These are phyloP conservation scores for Paraphoma sp. DNA, from an alignment of 2,329 filamentous ascomycete genomes.

Conservation along the genomic window DNA sequence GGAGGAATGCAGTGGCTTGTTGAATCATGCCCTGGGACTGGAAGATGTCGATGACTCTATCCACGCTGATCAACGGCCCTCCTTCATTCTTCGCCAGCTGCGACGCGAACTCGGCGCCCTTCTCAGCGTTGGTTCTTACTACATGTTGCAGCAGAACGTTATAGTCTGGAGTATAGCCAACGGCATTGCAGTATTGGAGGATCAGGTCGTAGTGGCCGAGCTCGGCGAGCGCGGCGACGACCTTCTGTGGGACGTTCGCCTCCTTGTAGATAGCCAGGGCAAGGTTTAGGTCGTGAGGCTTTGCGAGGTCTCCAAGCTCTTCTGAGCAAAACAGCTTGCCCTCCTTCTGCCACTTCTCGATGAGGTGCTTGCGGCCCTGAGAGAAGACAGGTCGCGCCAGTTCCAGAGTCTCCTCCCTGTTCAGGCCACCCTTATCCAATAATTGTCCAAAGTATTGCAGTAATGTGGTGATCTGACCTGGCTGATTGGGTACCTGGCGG, in stretches of 20 bases:
- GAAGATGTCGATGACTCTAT: constrained; percentile 97
- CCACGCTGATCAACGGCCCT: constrained; percentile 86
- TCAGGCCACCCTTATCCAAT: constrained; percentile 91
- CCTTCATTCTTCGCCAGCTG: constrained; percentile 87
- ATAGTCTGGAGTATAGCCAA: constrained; percentile 93
- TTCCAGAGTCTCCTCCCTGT: constrained; percentile 92
- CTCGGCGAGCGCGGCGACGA: constrained; percentile 93
- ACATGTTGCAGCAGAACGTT: constrained; percentile 84
- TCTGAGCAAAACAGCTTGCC: constrained; percentile 96
- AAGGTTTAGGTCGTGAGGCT: constrained; percentile 85
- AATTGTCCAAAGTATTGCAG: constrained; percentile 98
- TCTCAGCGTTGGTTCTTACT: constrained; percentile 87
- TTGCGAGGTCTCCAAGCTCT: constrained; percentile 92
- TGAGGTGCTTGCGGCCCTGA: constrained; percentile 91
- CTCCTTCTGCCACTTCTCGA: constrained; percentile 98
- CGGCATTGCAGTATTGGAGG: constrained; percentile 83
- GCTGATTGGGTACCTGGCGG: constrained; percentile 81
- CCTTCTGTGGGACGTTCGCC: constrained; percentile 90
- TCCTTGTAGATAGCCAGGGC: constrained; percentile 90
- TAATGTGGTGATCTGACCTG: constrained; percentile 89
- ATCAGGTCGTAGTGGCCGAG: constrained; percentile 98
- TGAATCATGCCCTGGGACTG: constrained; percentile 97
- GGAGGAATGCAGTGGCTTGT: constrained; percentile 95
- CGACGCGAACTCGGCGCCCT: constrained; percentile 93
- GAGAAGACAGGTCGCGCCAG: constrained; percentile 89